Conservation (phyloP, 768 basidiomycete species). For the Leccinum uliginosum region DNA sequence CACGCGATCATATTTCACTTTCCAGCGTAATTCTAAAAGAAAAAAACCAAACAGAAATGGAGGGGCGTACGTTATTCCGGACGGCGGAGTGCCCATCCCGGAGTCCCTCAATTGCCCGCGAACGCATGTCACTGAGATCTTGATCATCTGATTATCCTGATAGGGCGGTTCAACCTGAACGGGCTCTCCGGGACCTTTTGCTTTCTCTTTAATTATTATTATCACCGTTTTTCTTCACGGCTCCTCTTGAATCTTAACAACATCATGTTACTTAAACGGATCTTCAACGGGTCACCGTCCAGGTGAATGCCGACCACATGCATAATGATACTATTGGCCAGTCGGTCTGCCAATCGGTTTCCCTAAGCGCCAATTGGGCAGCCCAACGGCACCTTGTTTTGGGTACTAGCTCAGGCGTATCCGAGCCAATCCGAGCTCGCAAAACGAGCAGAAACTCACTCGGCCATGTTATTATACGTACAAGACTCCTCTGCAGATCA, state of each 20-base stretch:
- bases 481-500: too few relatives aligned
- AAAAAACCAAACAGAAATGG: neutral
- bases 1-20: neutral
- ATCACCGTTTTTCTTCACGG: neutral
- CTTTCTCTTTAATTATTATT: neutral
- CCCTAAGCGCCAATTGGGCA: too few relatives aligned
- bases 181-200: neutral
- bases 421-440: too few relatives aligned
- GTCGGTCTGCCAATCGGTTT: neutral
- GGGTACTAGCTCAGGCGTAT: too few relatives aligned
- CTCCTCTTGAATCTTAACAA: neutral
- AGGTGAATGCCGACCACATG: neutral
- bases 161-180: neutral
- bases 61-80: neutral
- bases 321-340: neutral
- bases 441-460: too few relatives aligned
- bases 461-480: too few relatives aligned
- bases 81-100: neutral
- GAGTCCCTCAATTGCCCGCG: neutral
- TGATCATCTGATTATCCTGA: too few relatives aligned
- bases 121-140: neutral
- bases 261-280: neutral
- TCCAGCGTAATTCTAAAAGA: neutral
- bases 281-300: neutral
- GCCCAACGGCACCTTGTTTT: too few relatives aligned